These are phyloP conservation scores for Ascosphaera acerosa DNA, from an alignment of 2,329 filamentous ascomycete genomes.

Conservation along the genomic window DNA sequence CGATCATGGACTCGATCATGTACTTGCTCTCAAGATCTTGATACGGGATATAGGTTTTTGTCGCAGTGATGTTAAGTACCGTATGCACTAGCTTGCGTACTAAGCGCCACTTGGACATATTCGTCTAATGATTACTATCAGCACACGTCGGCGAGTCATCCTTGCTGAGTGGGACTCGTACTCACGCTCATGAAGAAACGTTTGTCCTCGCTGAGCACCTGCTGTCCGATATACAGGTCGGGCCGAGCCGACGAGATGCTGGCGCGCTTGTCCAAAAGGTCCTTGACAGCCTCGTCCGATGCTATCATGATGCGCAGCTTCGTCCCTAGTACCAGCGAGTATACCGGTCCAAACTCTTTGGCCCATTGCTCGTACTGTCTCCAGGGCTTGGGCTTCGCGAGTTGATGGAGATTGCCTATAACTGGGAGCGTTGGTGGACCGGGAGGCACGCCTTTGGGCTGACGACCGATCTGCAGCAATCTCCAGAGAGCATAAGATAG, in stretches of 20 bases:
- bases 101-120: neutral
- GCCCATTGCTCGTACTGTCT: conserved; percentile 29
- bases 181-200: conserved; percentile 1
- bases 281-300: conserved; percentile 22
- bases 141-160: neutral
- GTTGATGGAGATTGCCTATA: conserved; percentile 27
- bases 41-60: conserved; percentile 27
- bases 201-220: conserved; percentile 3
- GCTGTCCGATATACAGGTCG: conserved; percentile 22
- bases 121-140: neutral
- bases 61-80: conserved; percentile 23
- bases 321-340: conserved; percentile 26
- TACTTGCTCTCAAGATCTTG: conserved; percentile 30
- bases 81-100: conserved; percentile 17
- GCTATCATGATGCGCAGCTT: conserved; percentile 24
- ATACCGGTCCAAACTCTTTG: conserved; percentile 26
- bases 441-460: conserved; percentile 16
- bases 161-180: neutral
- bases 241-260: conserved; percentile 25
- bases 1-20: conserved; percentile 24
- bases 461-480: conserved; percentile 9
- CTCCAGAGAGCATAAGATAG: conserved; percentile 4
- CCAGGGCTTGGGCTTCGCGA: conserved; percentile 20
- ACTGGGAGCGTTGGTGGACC: conserved; percentile 27
- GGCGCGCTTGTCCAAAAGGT: conserved; percentile 26